Conservation (phyloP, 768 basidiomycete species). For the Auriscalpium orientale region DNA sequence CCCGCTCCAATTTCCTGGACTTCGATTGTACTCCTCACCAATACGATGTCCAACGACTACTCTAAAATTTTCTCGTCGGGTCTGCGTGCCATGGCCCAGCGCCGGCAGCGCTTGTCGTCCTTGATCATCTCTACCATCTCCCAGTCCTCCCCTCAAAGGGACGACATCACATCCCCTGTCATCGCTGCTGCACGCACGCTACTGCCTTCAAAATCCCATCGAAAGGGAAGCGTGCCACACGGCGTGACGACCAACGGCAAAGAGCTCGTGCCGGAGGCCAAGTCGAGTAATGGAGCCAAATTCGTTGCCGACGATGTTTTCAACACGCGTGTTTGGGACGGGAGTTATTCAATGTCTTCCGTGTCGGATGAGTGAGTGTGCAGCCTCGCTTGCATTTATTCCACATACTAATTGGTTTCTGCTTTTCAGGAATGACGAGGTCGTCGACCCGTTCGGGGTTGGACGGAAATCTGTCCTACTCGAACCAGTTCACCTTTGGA, state of each 20-base stretch:
- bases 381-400: too few relatives aligned
- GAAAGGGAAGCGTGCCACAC: too few relatives aligned
- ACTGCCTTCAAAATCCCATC: too few relatives aligned
- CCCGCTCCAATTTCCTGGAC: background rate
- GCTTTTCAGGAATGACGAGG: background rate
- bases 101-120: background rate
- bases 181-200: background rate
- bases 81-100: constrained; percentile 9
- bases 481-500: background rate
- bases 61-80: constrained; percentile 14
- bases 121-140: background rate
- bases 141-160: background rate
- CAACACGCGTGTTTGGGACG: constrained; percentile 10
- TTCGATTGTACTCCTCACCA: background rate
- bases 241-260: too few relatives aligned
- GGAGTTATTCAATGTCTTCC: background rate
- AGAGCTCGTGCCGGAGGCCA: background rate
- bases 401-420: background rate
- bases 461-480: background rate
- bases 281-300: background rate
- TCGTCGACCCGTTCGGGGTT: background rate
- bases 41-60: constrained; percentile 8
- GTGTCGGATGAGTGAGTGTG: constrained; percentile 2
- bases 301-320: constrained; percentile 1
- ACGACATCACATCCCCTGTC: background rate